Evolutionary conservation across 208 protist genomes (phyloP).

Genomic region (Leishmania braziliensis): DNA sequence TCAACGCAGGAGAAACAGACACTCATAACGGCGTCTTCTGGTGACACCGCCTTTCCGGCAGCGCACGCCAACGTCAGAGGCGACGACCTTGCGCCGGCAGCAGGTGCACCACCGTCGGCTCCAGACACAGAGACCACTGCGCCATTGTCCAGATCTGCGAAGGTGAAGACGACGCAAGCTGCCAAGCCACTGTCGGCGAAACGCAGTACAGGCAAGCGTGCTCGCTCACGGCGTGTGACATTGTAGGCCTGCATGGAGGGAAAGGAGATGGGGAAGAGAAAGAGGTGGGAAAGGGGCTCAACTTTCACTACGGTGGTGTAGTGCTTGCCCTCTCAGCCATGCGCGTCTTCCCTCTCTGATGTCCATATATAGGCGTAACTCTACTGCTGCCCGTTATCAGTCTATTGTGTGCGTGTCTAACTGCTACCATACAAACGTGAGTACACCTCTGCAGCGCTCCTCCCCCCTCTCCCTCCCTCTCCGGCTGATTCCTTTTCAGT

Average conservation of each 20-base stretch:
- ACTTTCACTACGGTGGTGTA: neutral
- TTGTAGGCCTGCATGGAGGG: neutral
- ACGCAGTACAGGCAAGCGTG: slow-evolving; percentile 7
- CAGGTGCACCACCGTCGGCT: neutral
- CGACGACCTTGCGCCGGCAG: neutral
- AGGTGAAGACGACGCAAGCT: neutral
- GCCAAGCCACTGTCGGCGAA: neutral
- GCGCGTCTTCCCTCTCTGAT: neutral
- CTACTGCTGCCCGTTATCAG: neutral
- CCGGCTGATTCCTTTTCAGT: neutral
- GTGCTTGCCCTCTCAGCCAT: neutral
- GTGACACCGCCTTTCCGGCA: neutral
- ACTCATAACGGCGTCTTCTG: neutral
- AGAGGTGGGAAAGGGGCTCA: neutral
- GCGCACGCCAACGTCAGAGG: neutral
- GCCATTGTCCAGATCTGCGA: neutral
- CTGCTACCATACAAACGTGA: neutral
- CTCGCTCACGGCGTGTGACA: slow-evolving; percentile 9
- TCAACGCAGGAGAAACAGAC: neutral
- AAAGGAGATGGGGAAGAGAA: neutral
- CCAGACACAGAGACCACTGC: neutral
- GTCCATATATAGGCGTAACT: neutral
- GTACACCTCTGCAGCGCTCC: neutral
- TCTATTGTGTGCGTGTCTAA: neutral
- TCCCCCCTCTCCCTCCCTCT: neutral